Evolutionary conservation across 2,329 filamentous ascomycete genomes (phyloP), one percentile per base, ranked within the genome.

Genomic region (Penicillium brevicompactum): DNA sequence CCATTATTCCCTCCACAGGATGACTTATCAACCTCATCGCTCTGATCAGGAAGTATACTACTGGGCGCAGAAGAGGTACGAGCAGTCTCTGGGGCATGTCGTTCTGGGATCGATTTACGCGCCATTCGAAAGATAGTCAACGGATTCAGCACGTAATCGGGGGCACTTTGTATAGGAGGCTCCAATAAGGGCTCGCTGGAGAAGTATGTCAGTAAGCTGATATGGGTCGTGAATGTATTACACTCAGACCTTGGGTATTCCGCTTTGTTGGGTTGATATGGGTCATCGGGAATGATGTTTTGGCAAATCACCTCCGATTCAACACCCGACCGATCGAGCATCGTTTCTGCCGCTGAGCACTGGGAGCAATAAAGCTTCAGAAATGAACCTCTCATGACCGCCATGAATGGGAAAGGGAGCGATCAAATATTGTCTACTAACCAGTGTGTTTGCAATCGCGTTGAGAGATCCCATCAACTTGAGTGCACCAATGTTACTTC

Each of bases 51-150:
- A 10, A 45, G 41, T 2, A 52, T 49, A 11, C 60, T 63, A 41
- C 57, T 63, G 4, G 59, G 56, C 2, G 53, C 57, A 2, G 62
- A 63, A 1, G 57, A 56, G 1, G 46, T 59, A 7, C 40, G 10
- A 2, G 55, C 56, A 4, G 55, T 63, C 47, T 67, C 65, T 11
- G 62, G 62, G 6, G 63, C 65, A 44, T 67, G 64, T 46, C 60
- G 41, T 49, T 67, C 65, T 2, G 62, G 61, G 10, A 67, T 64
- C 9, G 61, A 59, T 47, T 64, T 67, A 13, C 65, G 58, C 1
- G 65, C 64, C 58, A 67, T 61, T 22, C 64, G 59, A 32, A 62
- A 67, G 14, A 67, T 67, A 6, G 65, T 66, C 11, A 67, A 31
- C 1, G 65, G 65, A 30, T 67, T 66, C 2, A 67, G 58, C 11